These are phyloP conservation scores for Dacryopinax spathularia DNA, from an alignment of 768 basidiomycete genomes.

Conservation along the genomic window DNA sequence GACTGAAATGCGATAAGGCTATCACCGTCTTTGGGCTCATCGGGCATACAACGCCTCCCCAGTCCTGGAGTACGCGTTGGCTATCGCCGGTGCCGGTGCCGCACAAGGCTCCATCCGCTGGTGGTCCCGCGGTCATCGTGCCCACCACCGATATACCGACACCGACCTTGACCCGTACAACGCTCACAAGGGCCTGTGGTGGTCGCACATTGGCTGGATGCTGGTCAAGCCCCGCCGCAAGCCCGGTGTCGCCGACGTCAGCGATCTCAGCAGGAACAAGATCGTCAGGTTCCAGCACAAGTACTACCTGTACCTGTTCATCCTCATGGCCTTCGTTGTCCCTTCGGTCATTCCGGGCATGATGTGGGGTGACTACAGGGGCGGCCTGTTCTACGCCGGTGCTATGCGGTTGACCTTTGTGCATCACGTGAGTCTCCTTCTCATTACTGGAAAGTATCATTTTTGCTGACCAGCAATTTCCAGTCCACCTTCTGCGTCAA, in stretches of 20 bases:
- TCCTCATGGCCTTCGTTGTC: slow-evolving; percentile 54
- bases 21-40: slow-evolving; percentile 96
- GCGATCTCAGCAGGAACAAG: slow-evolving; percentile 65
- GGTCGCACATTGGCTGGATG: slow-evolving; percentile 90
- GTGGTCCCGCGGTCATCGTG: slow-evolving; percentile 97
- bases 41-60: slow-evolving; percentile 83
- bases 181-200: slow-evolving; percentile 75
- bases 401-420: slow-evolving; percentile 68
- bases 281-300: slow-evolving; percentile 81
- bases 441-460: background rate
- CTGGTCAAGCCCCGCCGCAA: slow-evolving; percentile 75
- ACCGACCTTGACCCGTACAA: slow-evolving; percentile 94
- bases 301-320: slow-evolving; percentile 55
- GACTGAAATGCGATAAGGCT: slow-evolving; percentile 37
- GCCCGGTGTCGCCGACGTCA: slow-evolving; percentile 81
- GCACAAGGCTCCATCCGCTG: slow-evolving; percentile 95
- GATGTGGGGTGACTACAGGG: slow-evolving; percentile 71
- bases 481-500: slow-evolving; percentile 95
- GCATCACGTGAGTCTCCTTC: slow-evolving; percentile 52
- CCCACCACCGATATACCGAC: slow-evolving; percentile 93
- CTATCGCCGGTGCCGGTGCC: slow-evolving; percentile 76
- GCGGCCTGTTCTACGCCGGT: slow-evolving; percentile 77
- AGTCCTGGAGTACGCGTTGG: slow-evolving; percentile 73
- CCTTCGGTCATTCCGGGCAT: slow-evolving; percentile 68
- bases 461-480: slow-evolving; percentile 7